Evolutionary conservation across 2,329 filamentous ascomycete species (phyloP), one percentile per base, ranked within the genome.

Genomic region (Colletotrichum tamarilloi): DNA sequence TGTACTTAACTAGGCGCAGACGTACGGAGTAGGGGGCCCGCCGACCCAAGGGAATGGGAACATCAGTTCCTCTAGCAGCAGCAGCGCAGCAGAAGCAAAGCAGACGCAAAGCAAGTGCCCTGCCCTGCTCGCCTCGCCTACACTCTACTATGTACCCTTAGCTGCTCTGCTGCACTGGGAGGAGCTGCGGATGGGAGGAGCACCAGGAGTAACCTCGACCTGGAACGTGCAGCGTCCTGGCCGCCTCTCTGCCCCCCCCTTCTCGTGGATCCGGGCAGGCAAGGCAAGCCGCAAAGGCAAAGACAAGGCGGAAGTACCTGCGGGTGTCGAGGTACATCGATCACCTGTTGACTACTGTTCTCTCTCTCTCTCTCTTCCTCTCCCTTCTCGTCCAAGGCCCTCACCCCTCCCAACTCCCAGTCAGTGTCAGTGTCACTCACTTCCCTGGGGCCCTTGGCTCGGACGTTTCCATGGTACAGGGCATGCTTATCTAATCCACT

Each of bases 11-110:
- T 35, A 19, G 6, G 14, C 9, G 30, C 30, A 32, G 30, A 32
- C 8, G 30, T 32, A 32, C 30, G 30, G 30, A 32, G 30, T 6
- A 16, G 5, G 56, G 56, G 28, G 56, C 30, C 19, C 28, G 22
- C 22, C 8, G 57, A 60, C 67, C 67, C 67, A 59, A 28, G 42
- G 62, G 67, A 55, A 28, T 42, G 62, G 67, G 35, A 66, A 60
- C 60, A 58, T 65, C 52, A 68, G 49, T 64, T 64, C 52, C 49
- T 64, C 35, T 28, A 59, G 38, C n/a, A 59, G 55, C 42, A 49
- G 19, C 8, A 49, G 42, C 38, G 14, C 42, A 49, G 42, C 19
- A 49, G 19, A 46, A 16, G 30, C 46, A 32, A 9, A 60, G n/a
- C 28, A 60, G 32, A 60, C 19, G 57, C 22, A 30, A 57, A 60